Base-by-base conservation (phyloP, 2,329 filamentous ascomycete species). In the Alternaria novae-zelandiae region DNA sequence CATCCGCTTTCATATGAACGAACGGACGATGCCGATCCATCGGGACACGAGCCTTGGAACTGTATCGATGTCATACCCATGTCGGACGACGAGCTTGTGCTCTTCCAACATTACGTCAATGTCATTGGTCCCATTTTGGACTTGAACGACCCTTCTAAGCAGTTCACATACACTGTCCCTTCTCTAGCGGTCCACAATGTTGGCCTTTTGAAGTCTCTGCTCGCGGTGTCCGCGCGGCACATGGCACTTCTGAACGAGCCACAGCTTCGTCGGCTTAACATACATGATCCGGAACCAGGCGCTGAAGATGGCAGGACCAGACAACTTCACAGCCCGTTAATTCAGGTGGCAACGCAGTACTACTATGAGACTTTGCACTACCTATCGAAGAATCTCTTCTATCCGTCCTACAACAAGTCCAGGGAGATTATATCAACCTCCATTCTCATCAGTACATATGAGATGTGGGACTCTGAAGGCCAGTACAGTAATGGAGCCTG, bases 361-460 rank as follows among this genome's bases (percentile, higher is more conserved):
- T 90, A 90, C 70, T 86, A 88, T 68, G 86, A 90, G 70, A 89
- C 87, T 0, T 78, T 90, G 0, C 86, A 87, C 54, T 90, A 90
- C 64, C 79, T 90, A 0, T 86, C 87, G 54, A 84, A 85, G 36
- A 87, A 88, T 1, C 84, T 90, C 75, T 82, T 85, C 11, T 88
- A 87, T 67, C 81, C 84, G 1, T 85, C 83, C 0, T 90, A 90
- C 70, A 86, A 85, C 6, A 84, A 83, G 50, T 88, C 85, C 26
- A 81, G 82, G 12, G 88, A 90, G 70, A 79, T 90, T 0, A 81
- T 89, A 26, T 85, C 86, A 0, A 90, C 87, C 0, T 84, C 87
- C 0, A 78, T 90, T 0, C 82, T 89, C 15, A 86, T 90, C 28
- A 88, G 86, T 12, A 87, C 86, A 0, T 90, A 90, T 66, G 88